Conservation (phyloP, 2,329 filamentous ascomycete genomes). For the Decorospora gaudefroyi region DNA sequence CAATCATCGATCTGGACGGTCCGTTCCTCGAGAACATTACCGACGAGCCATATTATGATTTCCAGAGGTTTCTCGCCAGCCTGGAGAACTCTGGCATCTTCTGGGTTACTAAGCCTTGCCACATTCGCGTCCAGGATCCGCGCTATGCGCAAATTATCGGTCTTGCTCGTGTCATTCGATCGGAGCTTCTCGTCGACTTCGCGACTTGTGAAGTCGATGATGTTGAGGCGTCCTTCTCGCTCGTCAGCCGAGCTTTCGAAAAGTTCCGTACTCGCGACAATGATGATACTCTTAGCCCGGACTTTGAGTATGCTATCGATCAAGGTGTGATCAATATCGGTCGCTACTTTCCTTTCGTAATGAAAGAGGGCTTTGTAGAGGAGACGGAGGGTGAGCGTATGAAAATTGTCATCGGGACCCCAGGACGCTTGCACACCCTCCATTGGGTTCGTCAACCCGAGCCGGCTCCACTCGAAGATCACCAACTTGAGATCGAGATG, state of each 20-base stretch:
- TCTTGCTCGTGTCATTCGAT: constrained; percentile 33
- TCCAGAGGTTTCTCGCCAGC: constrained; percentile 7
- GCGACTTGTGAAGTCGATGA: constrained; percentile 31
- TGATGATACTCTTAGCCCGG: constrained; percentile 13
- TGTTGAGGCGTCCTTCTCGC: background rate
- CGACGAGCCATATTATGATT: background rate
- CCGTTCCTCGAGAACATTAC: constrained; percentile 38
- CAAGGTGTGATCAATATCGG: constrained; percentile 26
- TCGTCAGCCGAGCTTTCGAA: constrained; percentile 5
- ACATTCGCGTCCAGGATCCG: constrained; percentile 36
- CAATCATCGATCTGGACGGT: constrained; percentile 22
- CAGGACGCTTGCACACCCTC: background rate
- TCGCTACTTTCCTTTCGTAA: constrained; percentile 23
- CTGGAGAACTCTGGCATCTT: constrained; percentile 20
- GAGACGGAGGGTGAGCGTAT: background rate
- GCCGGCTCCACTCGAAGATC: background rate
- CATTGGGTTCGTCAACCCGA: background rate
- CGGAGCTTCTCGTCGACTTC: constrained; percentile 34
- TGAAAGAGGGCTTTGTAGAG: background rate
- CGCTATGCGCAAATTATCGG: constrained; percentile 35
- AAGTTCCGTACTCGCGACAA: constrained; percentile 7
- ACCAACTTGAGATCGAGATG: constrained; percentile 28
- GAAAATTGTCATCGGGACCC: too few species aligned
- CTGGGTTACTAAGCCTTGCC: constrained; percentile 35
- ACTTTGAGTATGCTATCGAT: constrained; percentile 36